Evolutionary conservation across 768 basidiomycete species (phyloP), one percentile per base, ranked within the genome.

Genomic region (Suillus alpinus): DNA sequence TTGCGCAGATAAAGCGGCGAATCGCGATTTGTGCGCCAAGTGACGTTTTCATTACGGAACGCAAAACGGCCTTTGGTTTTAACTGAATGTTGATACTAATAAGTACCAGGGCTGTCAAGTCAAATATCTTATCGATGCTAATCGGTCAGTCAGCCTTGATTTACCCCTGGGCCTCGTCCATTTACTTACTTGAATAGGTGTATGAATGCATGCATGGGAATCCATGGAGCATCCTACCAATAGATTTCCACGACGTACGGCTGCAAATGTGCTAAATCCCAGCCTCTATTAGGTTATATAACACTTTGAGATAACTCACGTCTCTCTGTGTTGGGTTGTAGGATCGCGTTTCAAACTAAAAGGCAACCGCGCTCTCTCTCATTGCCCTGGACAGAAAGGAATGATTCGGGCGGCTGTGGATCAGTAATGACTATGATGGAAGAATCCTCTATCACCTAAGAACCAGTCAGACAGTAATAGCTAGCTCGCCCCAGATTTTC

Each of bases 41-140:
- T 52, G 83, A 91, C 41, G 81, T 83, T 0, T 80, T 92, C 6
- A 79, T 78, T 3, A 87, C 90, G 88, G 90, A 94, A 67, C 85
- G 85, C 73, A 81, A 78, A 44, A 88, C 89, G 0, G 6, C 13
- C 44, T 83, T 92, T 69, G 84, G 85, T 39, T 81, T 94, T 60
- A 75, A 82, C 20, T 88, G 91, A 43, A 76, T 91, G 69, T 86
- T 88, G 61, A 77, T 93, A 55, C 26, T 26, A 26, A 26, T 26
- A 26, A 26, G 79, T 82, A 4, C 86, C 89, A 0, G 90, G 87
- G 77, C 81, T 2, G 78, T 93, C 60, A 81, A 76, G 55, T 89
- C 88, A 3, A 88, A 91, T 26, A 9, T 41, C 18, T 41, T 65
- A 80, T 92, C 57, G 74, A 86, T 6, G 70, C 71, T 34, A 89